These are phyloP conservation scores for Termitomyces sp. DNA, from an alignment of 768 basidiomycete genomes.

Conservation along the genomic window DNA sequence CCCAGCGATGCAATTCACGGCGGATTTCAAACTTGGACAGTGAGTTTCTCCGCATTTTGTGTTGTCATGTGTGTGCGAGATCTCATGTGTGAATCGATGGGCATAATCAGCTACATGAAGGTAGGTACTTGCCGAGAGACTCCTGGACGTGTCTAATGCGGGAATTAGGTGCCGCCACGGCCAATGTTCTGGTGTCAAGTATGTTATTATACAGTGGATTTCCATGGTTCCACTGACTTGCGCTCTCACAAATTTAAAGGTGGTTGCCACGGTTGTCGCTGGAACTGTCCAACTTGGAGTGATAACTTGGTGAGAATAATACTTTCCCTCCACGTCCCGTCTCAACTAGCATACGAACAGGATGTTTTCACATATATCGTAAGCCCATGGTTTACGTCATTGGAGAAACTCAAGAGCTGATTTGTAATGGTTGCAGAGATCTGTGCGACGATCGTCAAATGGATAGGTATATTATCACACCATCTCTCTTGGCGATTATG, in stretches of 20 bases:
- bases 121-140: slow-evolving; percentile 20
- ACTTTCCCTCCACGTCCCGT: background rate
- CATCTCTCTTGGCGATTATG: background rate
- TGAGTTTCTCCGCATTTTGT: slow-evolving; percentile 29
- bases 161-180: slow-evolving; percentile 49
- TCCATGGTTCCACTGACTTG: background rate
- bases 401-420: background rate
- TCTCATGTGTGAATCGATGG: background rate
- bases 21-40: slow-evolving; percentile 76
- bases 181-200: slow-evolving; percentile 68
- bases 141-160: background rate
- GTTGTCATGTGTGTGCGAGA: background rate
- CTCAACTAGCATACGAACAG: slow-evolving; percentile 21
- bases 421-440: slow-evolving; percentile 25
- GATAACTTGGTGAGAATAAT: slow-evolving; percentile 49
- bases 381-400: slow-evolving; percentile 14
- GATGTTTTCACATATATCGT: slow-evolving; percentile 64
- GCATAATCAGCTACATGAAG: slow-evolving; percentile 43
- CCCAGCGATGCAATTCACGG: slow-evolving; percentile 59
- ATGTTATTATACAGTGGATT: background rate
- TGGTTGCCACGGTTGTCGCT: slow-evolving; percentile 56
- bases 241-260: slow-evolving; percentile 18
- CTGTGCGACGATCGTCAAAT: slow-evolving; percentile 43
- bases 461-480: slow-evolving; percentile 28
- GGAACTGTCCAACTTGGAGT: slow-evolving; percentile 67